Evolutionary conservation across 1,284 basidiomycete species (phyloP), one percentile per base, ranked within the genome.

Genomic region (Rhizopogon hawkerae): DNA sequence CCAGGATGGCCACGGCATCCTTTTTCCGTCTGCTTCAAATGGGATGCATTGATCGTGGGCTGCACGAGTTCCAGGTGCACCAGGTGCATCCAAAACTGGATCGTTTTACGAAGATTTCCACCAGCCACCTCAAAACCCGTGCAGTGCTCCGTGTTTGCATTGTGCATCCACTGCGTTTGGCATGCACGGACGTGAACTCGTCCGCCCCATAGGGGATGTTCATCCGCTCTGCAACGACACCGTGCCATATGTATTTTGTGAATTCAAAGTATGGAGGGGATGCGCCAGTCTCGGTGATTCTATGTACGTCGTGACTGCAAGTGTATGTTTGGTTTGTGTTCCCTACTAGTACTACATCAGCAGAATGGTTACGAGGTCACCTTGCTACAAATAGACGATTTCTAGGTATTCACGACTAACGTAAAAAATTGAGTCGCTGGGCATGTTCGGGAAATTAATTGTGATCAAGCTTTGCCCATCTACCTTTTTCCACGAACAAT

Each of bases 1-100:
- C 58, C 58, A 57, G 5, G 53, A 56, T 3, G 56, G 58, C 35
- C 45, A 56, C 26, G 23, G 38, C 11, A 16, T 16, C 14, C 5
- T 13, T 9, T 16, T 24, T 49, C 45, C 11, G 38, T 34, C 5
- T 42, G 49, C 39, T 4, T 21, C 21, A 5, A 21, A 21, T 2
- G 47, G 42, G 13, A 24, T 42, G 18, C 59, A 6, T 44, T 47
- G 6, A 41, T 35, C 35, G 38, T 47, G 21, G 14, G 31, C 7
- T 56, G 42, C 36, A n/a, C 18, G 11, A 21, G 18, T 13, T 49
- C 34, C 34, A 49, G 29, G 18, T 49, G 5, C 8, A 10, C 44
- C n/a, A 49, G 37, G 35, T 24, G 35, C 48, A 49, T 49, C 6
- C 41, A 29, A 36, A 44, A 49, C 3, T 18, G 48, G 21, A 49